Conservation (phyloP, 768 basidiomycete species). For the Tricholoma bakamatsutake region DNA sequence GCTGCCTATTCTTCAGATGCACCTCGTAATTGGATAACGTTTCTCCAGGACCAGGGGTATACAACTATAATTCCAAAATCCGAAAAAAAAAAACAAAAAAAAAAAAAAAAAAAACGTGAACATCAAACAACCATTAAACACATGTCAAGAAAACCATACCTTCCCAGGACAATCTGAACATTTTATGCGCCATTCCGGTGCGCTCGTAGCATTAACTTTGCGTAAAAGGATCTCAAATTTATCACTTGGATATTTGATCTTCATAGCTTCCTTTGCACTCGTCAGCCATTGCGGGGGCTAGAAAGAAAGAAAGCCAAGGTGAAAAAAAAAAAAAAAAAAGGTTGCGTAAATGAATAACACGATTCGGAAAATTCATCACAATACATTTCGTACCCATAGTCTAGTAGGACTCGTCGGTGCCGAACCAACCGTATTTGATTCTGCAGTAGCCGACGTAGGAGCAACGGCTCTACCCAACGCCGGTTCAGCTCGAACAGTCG, state of each 20-base stretch:
- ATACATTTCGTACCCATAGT: conserved; percentile 9
- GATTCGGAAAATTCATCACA: background rate
- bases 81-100: background rate
- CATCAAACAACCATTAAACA: conserved; percentile 1
- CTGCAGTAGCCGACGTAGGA: background rate
- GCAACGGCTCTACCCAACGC: conserved; percentile 3
- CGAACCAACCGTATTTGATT: conserved; percentile 3
- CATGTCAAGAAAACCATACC: conserved; percentile 35
- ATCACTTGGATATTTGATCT: conserved; percentile 73
- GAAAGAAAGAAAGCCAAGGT: background rate
- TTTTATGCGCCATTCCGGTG: conserved; percentile 85
- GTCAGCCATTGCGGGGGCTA: conserved; percentile 69
- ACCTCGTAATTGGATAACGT: conserved; percentile 88
- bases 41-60: conserved; percentile 86
- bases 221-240: conserved; percentile 72
- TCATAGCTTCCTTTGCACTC: conserved; percentile 61
- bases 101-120: background rate
- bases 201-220: conserved; percentile 46
- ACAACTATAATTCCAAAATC: conserved; percentile 47
- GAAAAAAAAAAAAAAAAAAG: background rate
- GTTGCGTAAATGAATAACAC: background rate
- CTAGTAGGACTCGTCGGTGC: conserved; percentile 25
- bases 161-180: conserved; percentile 93
- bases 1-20: conserved; percentile 82
- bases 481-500: conserved; percentile 6